Conservation (phyloP, 2,329 filamentous ascomycete genomes). For the Aspergillus transmontanensis region DNA sequence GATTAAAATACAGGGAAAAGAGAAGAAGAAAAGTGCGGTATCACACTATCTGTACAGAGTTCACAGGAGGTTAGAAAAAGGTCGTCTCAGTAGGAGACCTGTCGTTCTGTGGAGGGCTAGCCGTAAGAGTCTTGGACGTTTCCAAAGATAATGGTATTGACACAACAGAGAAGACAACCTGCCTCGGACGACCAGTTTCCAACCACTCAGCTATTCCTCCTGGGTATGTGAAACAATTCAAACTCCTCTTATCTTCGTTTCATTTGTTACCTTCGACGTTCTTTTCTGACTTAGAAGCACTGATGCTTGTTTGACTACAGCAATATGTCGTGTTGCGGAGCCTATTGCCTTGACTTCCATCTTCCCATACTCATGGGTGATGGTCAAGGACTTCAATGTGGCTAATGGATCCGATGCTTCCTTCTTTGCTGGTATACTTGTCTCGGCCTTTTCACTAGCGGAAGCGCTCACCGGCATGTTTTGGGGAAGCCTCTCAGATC, state of each 20-base stretch:
- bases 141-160: constrained; percentile 61
- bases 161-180: constrained; percentile 56
- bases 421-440: constrained; percentile 84
- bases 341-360: constrained; percentile 92
- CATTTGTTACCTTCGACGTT: neutral
- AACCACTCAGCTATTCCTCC: constrained; percentile 76
- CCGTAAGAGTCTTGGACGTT: constrained; percentile 57
- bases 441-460: constrained; percentile 80
- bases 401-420: constrained; percentile 75
- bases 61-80: neutral
- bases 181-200: constrained; percentile 76
- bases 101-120: constrained; percentile 30
- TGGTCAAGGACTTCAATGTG: constrained; percentile 75
- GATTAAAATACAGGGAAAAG: neutral
- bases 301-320: constrained; percentile 48
- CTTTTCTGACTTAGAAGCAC: constrained; percentile 3
- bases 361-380: constrained; percentile 86
- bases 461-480: constrained; percentile 84
- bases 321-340: constrained; percentile 89
- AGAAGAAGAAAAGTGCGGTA: neutral
- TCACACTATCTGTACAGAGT: neutral
- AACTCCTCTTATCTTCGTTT: neutral
- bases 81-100: constrained; percentile 9
- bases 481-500: constrained; percentile 83
- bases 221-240: constrained; percentile 61